Evolutionary conservation across 2,329 filamentous ascomycete genomes (phyloP), one percentile per base, ranked within the genome.

Genomic region (Fusarium beomiforme): DNA sequence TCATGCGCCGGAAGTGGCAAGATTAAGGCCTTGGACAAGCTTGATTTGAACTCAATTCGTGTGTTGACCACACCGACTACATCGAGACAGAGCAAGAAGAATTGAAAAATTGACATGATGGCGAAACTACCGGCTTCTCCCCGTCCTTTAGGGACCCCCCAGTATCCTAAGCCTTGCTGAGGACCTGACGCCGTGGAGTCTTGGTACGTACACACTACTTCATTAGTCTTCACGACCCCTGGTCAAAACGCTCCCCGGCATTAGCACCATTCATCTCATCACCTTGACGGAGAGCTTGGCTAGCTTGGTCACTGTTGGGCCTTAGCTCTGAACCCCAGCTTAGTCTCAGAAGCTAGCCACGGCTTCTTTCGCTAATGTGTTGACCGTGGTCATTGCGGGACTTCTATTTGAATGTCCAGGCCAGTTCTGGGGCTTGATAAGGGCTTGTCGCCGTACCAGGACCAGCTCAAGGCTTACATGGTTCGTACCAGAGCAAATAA

Each of bases 351-450:
- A 67, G 60, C 70, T 72, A 69, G 66, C 67, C 59, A 65, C 70
- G 70, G 68, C 65, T 72, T 75, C 63, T 67, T 64, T 65, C 59
- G 61, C 68, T 71, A 64, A 66, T 23, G 42, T 59, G 43, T 59
- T 59, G 54, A 62, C 71, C 71, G 60, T 70, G 71, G 64, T 46
- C 51, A 61, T 67, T 70, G 70, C 68, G 72, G 71, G 64, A 74
- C 67, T 62, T 75, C 51, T 50, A 49, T 59, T 59, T 69, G 47
- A 56, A 62, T 66, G 68, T 57, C 62, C 68, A 54, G 67, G 19
- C 72, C 72, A 70, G 54, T 66, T 74, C 70, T 74, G 70, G 68
- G 63, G 73, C 67, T 73, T 75, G 73, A 75, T 75, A 75, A 75
- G 69, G 67, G 64, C 69, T 58, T 54, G 62, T 42, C 42, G 59